Evolutionary conservation across 495 filamentous ascomycete genomes (phyloP), one percentile per base, ranked within the genome.

Genomic region (Margaritispora aquatica): DNA sequence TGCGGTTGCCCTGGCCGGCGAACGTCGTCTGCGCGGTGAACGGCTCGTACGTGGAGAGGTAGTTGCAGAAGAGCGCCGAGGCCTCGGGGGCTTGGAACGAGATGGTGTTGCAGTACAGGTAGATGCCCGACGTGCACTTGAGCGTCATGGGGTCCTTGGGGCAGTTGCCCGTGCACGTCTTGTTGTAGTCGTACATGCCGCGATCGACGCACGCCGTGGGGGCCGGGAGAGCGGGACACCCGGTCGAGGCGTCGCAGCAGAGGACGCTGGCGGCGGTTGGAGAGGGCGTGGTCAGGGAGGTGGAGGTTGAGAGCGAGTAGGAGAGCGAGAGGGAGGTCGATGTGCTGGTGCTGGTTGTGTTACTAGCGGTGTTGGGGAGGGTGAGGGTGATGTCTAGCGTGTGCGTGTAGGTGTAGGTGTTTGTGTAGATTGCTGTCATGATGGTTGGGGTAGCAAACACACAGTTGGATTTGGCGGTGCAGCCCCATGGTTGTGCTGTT

Each of bases 401-500:
- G n/a, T n/a, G n/a, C n/a, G n/a, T n/a, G n/a, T n/a, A n/a, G n/a
- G n/a, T n/a, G n/a, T n/a, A n/a, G n/a, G n/a, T n/a, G n/a, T n/a
- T n/a, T n/a, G n/a, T n/a, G n/a, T n/a, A n/a, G n/a, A n/a, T n/a
- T n/a, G n/a, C n/a, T n/a, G n/a, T n/a, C 5, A 31, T 21, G 24
- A 50, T 23, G 13, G 57, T 60, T 38, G 44, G 19, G 7, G 53
- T 63, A 8, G 57, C 51, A 17, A 59, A 63, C 19, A 63, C 57
- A 22, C 58, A 63, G 17, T 55, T 63, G 11, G 52, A 15, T 8
- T 49, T 27, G 34, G 51, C n/a, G 20, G 50, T 22, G 26, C 56
- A 59, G 19, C 58, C 57, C 61, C 56, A 60, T 48, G 57, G 61
- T 46, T 38, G 41, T 53, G 22, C 74, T 50, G 70, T 58, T 57